Evolutionary conservation across 768 basidiomycete genomes (phyloP), one percentile per base, ranked within the genome.

Genomic region (Lentinus brumalis): DNA sequence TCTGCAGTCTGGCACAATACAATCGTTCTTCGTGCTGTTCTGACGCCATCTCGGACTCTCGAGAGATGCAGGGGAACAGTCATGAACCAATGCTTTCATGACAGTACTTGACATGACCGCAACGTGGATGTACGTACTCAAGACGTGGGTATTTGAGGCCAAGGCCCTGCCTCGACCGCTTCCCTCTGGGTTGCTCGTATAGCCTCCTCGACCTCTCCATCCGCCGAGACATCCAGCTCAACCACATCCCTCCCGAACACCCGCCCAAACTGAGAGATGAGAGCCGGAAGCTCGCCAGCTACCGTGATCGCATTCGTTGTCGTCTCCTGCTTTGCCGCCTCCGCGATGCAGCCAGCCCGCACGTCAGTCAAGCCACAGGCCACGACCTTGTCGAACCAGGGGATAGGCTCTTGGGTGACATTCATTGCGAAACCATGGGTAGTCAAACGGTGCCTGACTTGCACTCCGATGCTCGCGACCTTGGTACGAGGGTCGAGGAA

Each of bases 361-460:
- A 98, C 94, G 60, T 92, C 89, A 10, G 80, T 82, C 50, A 98
- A 77, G 3, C 97, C 97, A 73, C 97, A 99, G 2, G 96, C 97
- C 5, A 96, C 86, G 53, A 98, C 83, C 58, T 83, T 78, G 67
- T 90, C 80, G 70, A 99, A 98, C 96, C 96, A 98, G 26, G 77
- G 64, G 29, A 87, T 71, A 4, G 94, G 94, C 64, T 97, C 89
- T 31, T 73, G 75, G 0, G 94, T 93, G 60, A 98, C 79, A 74
- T 99, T 99, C 71, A 98, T 77, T 1, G 95, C 86, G 75, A 99
- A 97, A 1, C 97, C 97, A 72, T 99, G 97, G 29, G 88, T 90
- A 46, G 97, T 96, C 57, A 99, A 82, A 46, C 96, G 85, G 70
- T 98, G 96, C 57, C 95, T 87, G 56, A 98, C 88, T 73, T 98